Conservation (phyloP, 106 monocot species). For the Dactylorhiza incarnata region DNA sequence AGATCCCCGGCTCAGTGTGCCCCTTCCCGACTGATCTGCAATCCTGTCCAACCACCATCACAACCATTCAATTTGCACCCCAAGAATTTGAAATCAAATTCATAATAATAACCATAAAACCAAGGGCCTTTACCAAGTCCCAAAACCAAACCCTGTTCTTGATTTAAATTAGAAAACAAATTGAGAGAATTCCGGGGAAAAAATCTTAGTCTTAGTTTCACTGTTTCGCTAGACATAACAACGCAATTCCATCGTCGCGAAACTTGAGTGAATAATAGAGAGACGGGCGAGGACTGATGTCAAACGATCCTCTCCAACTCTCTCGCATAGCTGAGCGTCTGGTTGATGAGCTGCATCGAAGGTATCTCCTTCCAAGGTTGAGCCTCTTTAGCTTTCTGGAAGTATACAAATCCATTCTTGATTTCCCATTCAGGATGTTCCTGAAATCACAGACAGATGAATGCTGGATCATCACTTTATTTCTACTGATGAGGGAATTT, state of each 20-base stretch:
- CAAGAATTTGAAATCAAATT: no score
- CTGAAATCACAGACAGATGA: constrained; percentile 6
- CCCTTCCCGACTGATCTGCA: no score
- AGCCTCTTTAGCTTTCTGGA: constrained; percentile 79
- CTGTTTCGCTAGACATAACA: neutral
- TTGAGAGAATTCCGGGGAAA: neutral
- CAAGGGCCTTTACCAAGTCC: neutral
- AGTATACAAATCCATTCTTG: constrained; percentile 44
- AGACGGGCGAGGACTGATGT: neutral
- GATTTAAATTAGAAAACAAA: neutral
- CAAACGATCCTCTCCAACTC: constrained; percentile 84
- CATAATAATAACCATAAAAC: no score
- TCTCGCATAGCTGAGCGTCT: constrained; percentile 88
- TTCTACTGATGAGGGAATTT: no score
- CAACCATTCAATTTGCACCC: no score
- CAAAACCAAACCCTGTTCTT: neutral
- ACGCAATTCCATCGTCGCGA: neutral
- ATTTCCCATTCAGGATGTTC: constrained; percentile 53
- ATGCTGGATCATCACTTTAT: no score
- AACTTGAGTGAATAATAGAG: neutral
- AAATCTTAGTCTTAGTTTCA: neutral
- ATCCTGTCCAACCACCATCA: no score
- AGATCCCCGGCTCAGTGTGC: no score
- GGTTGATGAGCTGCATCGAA: constrained; percentile 81
- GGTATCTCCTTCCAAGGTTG: constrained; percentile 95